phyloP scores from a whole-genome alignment of 495 filamentous ascomycete species.

The Daldinia concentrica region DNA sequence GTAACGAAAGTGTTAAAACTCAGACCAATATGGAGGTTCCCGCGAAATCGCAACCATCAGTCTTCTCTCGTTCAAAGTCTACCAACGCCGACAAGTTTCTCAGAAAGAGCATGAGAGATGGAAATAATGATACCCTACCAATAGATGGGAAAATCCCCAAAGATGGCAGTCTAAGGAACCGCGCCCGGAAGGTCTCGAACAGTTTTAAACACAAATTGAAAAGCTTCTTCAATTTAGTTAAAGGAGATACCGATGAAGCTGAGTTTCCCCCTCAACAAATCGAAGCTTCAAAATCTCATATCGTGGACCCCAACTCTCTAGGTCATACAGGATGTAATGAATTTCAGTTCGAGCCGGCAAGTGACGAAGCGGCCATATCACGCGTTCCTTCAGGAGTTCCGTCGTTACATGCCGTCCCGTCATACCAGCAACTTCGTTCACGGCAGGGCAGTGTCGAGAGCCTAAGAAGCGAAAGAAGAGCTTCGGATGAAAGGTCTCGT shows the following conservation, averaged over 20 bases:
- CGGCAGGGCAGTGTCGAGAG: slow-evolving; percentile 63
- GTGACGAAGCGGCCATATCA: slow-evolving; percentile 50
- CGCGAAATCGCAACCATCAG: slow-evolving; percentile 56
- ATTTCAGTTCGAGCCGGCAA: slow-evolving; percentile 37
- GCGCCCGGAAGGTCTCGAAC: slow-evolving; percentile 67
- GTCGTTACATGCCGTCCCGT: slow-evolving; percentile 50
- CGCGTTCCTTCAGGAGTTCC: slow-evolving; percentile 54
- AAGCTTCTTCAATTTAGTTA: slow-evolving; percentile 63
- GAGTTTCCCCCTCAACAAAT: slow-evolving; percentile 61
- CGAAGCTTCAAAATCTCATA: slow-evolving; percentile 58
- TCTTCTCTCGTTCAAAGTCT: slow-evolving; percentile 55
- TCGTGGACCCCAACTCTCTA: slow-evolving; percentile 46
- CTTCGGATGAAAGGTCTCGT: slow-evolving; percentile 67
- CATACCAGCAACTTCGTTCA: slow-evolving; percentile 53
- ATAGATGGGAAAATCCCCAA: slow-evolving; percentile 36
- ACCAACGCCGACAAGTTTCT: slow-evolving; percentile 60
- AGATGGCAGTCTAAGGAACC: slow-evolving; percentile 55
- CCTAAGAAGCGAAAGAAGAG: slow-evolving; percentile 57
- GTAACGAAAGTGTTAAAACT: background rate
- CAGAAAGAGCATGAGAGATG: slow-evolving; percentile 45
- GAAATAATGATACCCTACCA: slow-evolving; percentile 37
- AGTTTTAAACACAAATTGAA: slow-evolving; percentile 70
- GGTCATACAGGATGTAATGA: slow-evolving; percentile 33
- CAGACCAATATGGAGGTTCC: slow-evolving; percentile 2
- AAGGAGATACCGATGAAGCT: slow-evolving; percentile 51